Evolutionary conservation across 192 early-diverging fungal genomes (phyloP), one percentile per base, ranked within the genome.

Genomic region (Entophlyctis luteolus): DNA sequence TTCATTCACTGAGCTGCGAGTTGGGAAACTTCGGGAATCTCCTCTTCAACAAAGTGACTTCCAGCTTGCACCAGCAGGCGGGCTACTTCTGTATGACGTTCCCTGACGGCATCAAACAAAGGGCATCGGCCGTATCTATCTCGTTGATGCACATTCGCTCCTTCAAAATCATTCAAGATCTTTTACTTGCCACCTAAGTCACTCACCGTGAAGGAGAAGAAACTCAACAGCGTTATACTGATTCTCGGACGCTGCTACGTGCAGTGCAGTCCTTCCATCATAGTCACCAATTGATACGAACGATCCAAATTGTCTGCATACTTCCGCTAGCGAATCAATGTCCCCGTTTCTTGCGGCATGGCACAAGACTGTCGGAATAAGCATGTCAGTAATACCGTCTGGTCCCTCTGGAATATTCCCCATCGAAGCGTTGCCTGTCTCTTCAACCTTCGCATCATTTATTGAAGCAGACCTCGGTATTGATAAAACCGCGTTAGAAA

Each of bases 81-180:
- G 5, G 90, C 87, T 48, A 88, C 83, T 50, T 87, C 85, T 2
- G 73, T 62, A 45, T 82, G 81, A 16, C 85, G 80, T 34, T 83
- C 76, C 18, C 80, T 72, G 5, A 91, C 85, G 0, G 95, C 93
- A 65, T 93, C 88, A 70, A 83, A 94, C 4, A 99, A 72, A 1
- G 95, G 93, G 3, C 93, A 94, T 63, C 93, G 95, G 0, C 94
- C 92, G 47, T 85, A 82, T 33, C 88, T 79, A 77, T 97, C 95
- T 3, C 94, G 84, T 23, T 88, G 78, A 71, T 99, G 95, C 20
- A 98, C 90, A 33, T 89, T 91, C 3, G 94, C 92, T 2, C 97
- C 97, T 29, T 77, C 72, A 3, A 97, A 42, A 58, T 34, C 8
- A 12, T 22, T 58, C 5, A 5, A 22, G 56, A 33, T 16, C 25